phyloP scores from a whole-genome alignment of 768 basidiomycete species.

The Podaxis mareebaensis region DNA sequence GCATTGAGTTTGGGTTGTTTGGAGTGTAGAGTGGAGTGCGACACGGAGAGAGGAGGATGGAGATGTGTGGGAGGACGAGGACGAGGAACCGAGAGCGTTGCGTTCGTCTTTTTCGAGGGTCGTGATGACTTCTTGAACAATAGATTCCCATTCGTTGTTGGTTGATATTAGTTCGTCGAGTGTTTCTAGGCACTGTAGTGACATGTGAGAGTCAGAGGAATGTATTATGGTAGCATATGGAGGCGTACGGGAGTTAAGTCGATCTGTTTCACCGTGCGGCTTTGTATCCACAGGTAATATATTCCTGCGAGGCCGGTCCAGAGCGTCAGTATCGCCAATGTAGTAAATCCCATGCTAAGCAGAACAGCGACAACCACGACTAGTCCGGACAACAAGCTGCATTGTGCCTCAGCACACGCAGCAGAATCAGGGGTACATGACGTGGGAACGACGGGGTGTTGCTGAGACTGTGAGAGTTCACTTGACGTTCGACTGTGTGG shows the following conservation, averaged over 20 bases:
- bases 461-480: constrained; percentile 25
- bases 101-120: constrained; percentile 68
- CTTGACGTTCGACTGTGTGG: constrained; percentile 47
- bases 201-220: constrained; percentile 13
- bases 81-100: constrained; percentile 31
- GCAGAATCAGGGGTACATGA: constrained; percentile 22
- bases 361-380: constrained; percentile 39
- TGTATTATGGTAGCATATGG: background rate
- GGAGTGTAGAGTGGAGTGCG: constrained; percentile 70
- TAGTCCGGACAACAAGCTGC: constrained; percentile 41
- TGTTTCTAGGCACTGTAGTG: constrained; percentile 59
- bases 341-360: constrained; percentile 44
- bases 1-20: constrained; percentile 77
- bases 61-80: constrained; percentile 42
- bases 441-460: constrained; percentile 21
- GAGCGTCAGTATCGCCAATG: constrained; percentile 38
- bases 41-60: constrained; percentile 64
- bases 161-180: constrained; percentile 68
- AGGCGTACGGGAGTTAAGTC: constrained; percentile 58
- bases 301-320: constrained; percentile 9
- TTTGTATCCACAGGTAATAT: constrained; percentile 19
- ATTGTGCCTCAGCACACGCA: constrained; percentile 30
- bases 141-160: constrained; percentile 72
- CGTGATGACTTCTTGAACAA: constrained; percentile 67
- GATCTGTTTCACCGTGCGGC: constrained; percentile 35